Conservation (phyloP, 176 grass and related monocot species). For the Triticum aestivum region DNA sequence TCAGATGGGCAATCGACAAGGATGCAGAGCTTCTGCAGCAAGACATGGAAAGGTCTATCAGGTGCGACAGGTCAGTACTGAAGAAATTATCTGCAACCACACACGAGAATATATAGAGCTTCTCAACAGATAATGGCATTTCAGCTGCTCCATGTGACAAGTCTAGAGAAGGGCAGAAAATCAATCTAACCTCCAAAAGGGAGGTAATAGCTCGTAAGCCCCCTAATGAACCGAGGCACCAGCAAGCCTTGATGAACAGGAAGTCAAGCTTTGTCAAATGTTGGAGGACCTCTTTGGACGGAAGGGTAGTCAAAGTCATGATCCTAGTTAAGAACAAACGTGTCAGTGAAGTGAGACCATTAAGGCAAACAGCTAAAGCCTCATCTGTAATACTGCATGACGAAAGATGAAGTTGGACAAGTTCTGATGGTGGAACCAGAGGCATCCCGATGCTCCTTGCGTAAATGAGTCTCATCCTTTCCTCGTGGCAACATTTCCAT, state of each 20-base stretch:
- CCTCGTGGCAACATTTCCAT: background rate
- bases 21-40: background rate
- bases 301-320: background rate
- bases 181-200: background rate
- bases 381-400: background rate
- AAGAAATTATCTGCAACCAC: background rate
- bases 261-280: background rate
- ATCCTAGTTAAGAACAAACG: rapidly evolving
- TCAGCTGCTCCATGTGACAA: background rate
- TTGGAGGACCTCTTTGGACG: background rate
- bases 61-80: background rate
- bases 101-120: rapidly evolving
- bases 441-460: background rate
- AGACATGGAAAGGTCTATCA: rapidly evolving
- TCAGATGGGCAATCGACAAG: background rate
- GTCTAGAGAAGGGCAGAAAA: background rate
- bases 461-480: background rate
- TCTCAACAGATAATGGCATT: background rate
- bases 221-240: background rate
- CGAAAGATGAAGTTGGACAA: background rate
- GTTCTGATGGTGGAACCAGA: background rate
- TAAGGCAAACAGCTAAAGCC: background rate
- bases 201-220: background rate
- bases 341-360: background rate
- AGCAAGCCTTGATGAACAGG: background rate